Conservation (phyloP, 2,329 filamentous ascomycete genomes). For the Aureobasidium sp. region DNA sequence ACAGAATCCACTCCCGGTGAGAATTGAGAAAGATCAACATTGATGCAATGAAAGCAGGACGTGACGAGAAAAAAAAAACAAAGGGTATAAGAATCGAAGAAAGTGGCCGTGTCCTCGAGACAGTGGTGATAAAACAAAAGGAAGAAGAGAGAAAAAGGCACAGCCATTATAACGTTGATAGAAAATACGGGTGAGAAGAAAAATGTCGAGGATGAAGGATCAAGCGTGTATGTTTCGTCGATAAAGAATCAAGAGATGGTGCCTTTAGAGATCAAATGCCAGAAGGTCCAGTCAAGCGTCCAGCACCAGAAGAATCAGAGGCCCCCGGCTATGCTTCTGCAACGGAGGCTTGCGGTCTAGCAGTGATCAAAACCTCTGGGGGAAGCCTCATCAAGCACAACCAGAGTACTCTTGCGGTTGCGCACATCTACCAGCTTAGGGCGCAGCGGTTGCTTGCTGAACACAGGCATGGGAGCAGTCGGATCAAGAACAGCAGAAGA, state of each 20-base stretch:
- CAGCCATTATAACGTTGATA: constrained; percentile 9
- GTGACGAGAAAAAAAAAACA: background rate
- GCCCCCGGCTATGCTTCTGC: background rate
- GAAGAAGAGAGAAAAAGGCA: background rate
- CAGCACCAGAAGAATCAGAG: background rate
- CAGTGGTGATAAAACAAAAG: background rate
- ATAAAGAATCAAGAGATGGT: background rate
- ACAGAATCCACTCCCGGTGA: background rate
- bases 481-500: background rate
- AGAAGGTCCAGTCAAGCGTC: background rate
- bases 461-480: constrained; percentile 16
- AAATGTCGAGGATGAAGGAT: background rate
- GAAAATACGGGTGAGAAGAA: background rate
- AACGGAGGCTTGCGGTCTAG: background rate
- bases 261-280: background rate
- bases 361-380: background rate
- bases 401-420: constrained; percentile 28
- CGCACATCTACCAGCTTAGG: constrained; percentile 28
- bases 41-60: background rate
- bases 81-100: constrained; percentile 13
- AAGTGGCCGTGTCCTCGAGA: background rate
- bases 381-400: constrained; percentile 22
- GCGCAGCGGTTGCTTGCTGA: constrained; percentile 24
- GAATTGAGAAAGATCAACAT: background rate
- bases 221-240: background rate